Conservation (phyloP, 306 rosid genomes). For the Malus orientalis region DNA sequence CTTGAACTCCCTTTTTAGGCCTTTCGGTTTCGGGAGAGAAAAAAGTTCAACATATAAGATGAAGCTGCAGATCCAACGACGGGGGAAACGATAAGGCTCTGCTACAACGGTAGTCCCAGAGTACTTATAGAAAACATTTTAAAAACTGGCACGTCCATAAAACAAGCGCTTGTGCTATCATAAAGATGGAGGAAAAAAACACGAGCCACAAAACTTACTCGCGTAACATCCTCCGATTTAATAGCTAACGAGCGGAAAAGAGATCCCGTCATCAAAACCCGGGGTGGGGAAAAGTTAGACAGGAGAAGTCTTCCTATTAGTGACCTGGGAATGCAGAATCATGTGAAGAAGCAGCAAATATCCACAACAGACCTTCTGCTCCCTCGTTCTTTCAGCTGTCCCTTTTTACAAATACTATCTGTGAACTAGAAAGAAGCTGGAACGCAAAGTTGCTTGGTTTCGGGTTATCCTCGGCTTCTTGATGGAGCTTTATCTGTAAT, state of each 20-base stretch:
- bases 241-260: conserved; percentile 25
- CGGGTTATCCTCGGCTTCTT: conserved; percentile 23
- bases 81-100: conserved; percentile 27
- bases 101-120: conserved; percentile 32
- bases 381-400: conserved; percentile 27
- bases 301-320: background rate
- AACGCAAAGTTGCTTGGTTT: conserved; percentile 17
- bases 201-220: conserved; percentile 25
- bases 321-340: conserved; percentile 2
- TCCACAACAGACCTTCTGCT: conserved; percentile 13
- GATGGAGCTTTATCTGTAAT: conserved; percentile 46
- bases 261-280: conserved; percentile 38
- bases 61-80: conserved; percentile 20
- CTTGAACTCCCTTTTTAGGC: conserved; percentile 36
- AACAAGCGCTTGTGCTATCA: background rate
- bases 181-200: conserved; percentile 27
- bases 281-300: conserved; percentile 9
- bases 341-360: background rate
- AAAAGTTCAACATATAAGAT: conserved; percentile 2
- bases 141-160: background rate
- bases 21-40: conserved; percentile 30
- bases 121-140: conserved; percentile 44
- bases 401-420: conserved; percentile 39
- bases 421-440: conserved; percentile 31
- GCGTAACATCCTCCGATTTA: conserved; percentile 40